Conservation (phyloP, 2,329 filamentous ascomycete genomes). For the Sphaerulina vaccinii region DNA sequence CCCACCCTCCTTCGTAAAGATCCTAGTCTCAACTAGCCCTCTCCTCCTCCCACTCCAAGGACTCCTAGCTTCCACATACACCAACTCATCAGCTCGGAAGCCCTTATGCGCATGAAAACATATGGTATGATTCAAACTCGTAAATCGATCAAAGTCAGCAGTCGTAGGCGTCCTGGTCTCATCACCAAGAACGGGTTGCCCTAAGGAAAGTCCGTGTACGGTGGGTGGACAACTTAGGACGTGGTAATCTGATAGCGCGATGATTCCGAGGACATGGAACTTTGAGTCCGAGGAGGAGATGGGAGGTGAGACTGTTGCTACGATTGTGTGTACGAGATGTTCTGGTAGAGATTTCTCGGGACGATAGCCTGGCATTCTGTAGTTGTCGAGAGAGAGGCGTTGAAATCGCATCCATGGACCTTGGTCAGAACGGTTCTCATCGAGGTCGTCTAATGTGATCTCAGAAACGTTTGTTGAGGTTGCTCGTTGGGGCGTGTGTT, state of each 20-base stretch:
- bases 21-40: constrained; percentile 68
- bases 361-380: background rate
- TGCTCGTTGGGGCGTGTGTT: constrained; percentile 13
- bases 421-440: constrained; percentile 2
- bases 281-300: constrained; percentile 1
- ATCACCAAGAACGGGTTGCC: constrained; percentile 16
- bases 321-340: constrained; percentile 16
- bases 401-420: constrained; percentile 23
- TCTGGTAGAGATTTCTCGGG: constrained; percentile 7
- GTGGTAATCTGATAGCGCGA: constrained; percentile 23
- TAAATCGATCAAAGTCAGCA: constrained; percentile 13
- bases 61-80: constrained; percentile 72
- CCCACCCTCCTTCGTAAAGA: constrained; percentile 66
- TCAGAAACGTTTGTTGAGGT: constrained; percentile 3
- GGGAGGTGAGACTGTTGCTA: constrained; percentile 9
- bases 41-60: constrained; percentile 73
- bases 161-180: background rate
- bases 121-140: constrained; percentile 54
- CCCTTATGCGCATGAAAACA: constrained; percentile 48
- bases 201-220: constrained; percentile 10
- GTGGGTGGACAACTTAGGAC: constrained; percentile 20
- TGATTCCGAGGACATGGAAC: constrained; percentile 19
- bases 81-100: constrained; percentile 60
- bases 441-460: constrained; percentile 23
- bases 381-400: constrained; percentile 13